These are phyloP conservation scores for Leptomonas seymouri DNA, from an alignment of 208 protist genomes.

Conservation along the genomic window DNA sequence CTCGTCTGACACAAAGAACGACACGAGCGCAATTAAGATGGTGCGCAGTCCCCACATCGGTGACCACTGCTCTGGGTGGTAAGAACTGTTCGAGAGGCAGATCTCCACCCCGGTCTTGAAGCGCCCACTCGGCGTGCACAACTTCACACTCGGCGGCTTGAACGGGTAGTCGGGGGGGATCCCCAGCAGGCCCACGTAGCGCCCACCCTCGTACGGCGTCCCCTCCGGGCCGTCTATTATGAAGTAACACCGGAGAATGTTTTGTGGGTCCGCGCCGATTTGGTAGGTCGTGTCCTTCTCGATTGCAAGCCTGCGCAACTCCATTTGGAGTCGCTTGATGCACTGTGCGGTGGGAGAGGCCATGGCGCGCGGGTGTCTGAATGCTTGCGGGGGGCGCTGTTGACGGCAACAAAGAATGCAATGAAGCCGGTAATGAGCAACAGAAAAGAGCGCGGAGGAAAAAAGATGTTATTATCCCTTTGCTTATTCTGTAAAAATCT, in stretches of 20 bases:
- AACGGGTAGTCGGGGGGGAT: constrained; percentile 97
- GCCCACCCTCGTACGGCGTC: constrained; percentile 79
- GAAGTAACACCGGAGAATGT: constrained; percentile 96
- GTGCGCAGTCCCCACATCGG: constrained; percentile 82
- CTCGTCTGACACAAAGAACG: constrained; percentile 78
- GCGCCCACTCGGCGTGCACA: constrained; percentile 88
- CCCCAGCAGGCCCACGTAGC: constrained; percentile 96
- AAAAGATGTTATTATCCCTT: background rate
- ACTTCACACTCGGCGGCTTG: constrained; percentile 90
- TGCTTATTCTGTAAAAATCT: too few species aligned
- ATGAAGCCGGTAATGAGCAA: too few species aligned
- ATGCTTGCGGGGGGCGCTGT: background rate
- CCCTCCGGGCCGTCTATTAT: constrained; percentile 38
- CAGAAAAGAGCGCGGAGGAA: background rate
- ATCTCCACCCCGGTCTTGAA: constrained; percentile 66
- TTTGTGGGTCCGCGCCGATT: constrained; percentile 53
- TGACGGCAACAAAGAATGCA: too few species aligned
- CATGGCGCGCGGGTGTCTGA: constrained; percentile 1
- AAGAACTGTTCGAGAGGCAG: constrained; percentile 87
- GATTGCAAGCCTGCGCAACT: constrained; percentile 44
- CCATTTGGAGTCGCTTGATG: constrained; percentile 56
- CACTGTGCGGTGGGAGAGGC: constrained; percentile 32
- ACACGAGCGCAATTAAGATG: constrained; percentile 85
- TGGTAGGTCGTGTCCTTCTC: constrained; percentile 39
- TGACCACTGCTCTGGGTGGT: constrained; percentile 90